These are phyloP conservation scores for Scutellaria baicalensis DNA, from an alignment of 257 asterid genomes.

Conservation along the genomic window DNA sequence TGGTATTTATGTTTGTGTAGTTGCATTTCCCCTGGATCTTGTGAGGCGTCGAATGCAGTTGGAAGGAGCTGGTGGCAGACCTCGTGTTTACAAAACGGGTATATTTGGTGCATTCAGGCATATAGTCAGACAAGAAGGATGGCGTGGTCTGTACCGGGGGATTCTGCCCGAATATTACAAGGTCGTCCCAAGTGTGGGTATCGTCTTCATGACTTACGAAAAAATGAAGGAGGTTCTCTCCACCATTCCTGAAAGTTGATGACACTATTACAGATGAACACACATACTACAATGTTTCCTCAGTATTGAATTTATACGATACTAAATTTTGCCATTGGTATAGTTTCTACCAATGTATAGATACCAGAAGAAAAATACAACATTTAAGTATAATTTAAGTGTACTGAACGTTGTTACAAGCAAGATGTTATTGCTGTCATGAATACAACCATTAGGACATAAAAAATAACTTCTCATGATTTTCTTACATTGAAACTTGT, in stretches of 20 bases:
- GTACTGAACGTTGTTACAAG: constrained; percentile 8
- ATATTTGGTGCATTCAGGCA: constrained; percentile 53
- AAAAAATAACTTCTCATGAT: too few relatives aligned
- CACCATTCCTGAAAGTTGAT: constrained; percentile 31
- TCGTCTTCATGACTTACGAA: constrained; percentile 81
- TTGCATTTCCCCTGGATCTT: constrained; percentile 73
- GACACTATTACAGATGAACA: not conserved
- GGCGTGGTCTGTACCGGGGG: constrained; percentile 66
- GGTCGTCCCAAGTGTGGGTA: constrained; percentile 76
- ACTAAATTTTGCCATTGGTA: constrained; percentile 1
- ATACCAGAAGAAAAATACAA: not conserved
- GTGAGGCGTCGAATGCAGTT: constrained; percentile 85
- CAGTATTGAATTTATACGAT: not conserved
- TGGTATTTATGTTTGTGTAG: constrained; percentile 33
- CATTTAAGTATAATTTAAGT: constrained; percentile 5
- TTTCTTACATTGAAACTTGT: not conserved
- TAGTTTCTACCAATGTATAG: not conserved
- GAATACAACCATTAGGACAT: too few relatives aligned
- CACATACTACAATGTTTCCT: not conserved
- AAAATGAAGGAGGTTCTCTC: constrained; percentile 65
- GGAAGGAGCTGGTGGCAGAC: constrained; percentile 86
- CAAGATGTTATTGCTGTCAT: too few relatives aligned
- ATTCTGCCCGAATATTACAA: constrained; percentile 79
- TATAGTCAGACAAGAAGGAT: constrained; percentile 49
- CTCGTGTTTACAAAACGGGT: constrained; percentile 58